Base-by-base conservation (phyloP, 2,329 filamentous ascomycete genomes). In the Trichoderma sp. region DNA sequence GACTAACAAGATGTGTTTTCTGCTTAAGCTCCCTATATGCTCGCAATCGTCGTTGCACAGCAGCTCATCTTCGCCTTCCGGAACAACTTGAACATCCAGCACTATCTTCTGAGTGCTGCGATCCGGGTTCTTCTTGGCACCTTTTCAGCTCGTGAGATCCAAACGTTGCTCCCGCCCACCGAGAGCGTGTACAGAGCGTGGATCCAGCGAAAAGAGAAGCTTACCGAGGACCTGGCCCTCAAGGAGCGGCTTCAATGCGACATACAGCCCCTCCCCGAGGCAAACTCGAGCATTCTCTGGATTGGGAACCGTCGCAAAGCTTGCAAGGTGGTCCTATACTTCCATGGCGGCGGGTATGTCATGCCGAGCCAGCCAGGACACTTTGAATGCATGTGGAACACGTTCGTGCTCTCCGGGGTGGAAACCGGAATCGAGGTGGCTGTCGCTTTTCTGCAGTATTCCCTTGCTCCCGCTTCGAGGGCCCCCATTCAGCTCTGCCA, bases 371-470 rank as follows among this genome's bases (percentile, higher is more conserved):
- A 61, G 4, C 39, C 54, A 8, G 75, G 72, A 6, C 75, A 77
- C 56, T 67, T 75, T 27, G 70, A 74, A n/a, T 73, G 70, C 70
- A 72, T 72, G 60, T 75, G 74, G 74, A 72, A 75, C 19, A 48
- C 72, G 19, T 76, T 71, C 61, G 60, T 77, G 25, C 54, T 69
- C 61, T 53, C 69, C 2, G 70, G 72, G 10, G 25, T 63, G 25
- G 70, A 73, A 56, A 61, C 67, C 13, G 72, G 70, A 12, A 64
- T 45, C 6, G 74, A 76, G 67, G 71, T 74, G 3, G 73, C 75
- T 10, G 77, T 80, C 3, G 77, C 74, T 1, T 64, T 79, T 10
- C 68, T 81, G 64, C 74, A 78, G 70, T 80, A 80, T 68, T 74
- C 78, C 8, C 75, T 80, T 13, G 65, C 68, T 12, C 77, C 77